Base-by-base conservation (phyloP, 352 stramenopile species). In the Halophytophthora batemanensis region DNA sequence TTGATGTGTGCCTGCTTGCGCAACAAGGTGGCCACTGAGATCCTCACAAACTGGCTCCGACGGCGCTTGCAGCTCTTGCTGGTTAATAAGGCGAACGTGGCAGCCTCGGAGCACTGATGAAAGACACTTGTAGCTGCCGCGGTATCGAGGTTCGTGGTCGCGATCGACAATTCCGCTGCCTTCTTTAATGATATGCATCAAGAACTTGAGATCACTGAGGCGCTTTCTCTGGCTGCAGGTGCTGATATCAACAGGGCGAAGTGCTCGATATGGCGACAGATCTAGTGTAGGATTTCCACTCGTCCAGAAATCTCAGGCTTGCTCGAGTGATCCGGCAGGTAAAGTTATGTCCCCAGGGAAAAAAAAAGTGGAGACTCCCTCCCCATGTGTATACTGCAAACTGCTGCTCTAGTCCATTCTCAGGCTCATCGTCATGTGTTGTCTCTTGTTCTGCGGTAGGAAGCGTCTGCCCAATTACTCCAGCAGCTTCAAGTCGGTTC, bases 171-270 rank as follows among this genome's bases (percentile, higher is more conserved):
- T 7, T 17, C 10, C 4, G 3, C 48, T 37, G 45, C n/a, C 2
- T n/a, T 14, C 17, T 23, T 59, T 31, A 8, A 53, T 53, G 35
- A 54, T 59, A 10, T 43, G 34, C 44, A 64, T 51, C 14, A 59
- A 6, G 12, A 52, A 64, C 15, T 37, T 38, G 1, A 59, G n/a
- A 19, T 54, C 49, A 25, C 56, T 46, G 6, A 63, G 21, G 18
- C 41, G 12, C 11, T 63, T 63, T 4, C 49, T 34, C 21, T 59
- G 49, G 10, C 54, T 64, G 14, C 7, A 17, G 45, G 40, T 29
- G 19, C 29, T 51, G 21, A 64, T 50, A 34, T 55, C 56, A 14
- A 1, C 3, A n/a, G 43, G 29, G 10, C 11, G 33, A 11, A 64
- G 11, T 17, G 25, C 15, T 12, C 43, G 48, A 43, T 39, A 47